phyloP scores from a whole-genome alignment of 164 flowering plant genomes.

The Tetracentron sinense region DNA sequence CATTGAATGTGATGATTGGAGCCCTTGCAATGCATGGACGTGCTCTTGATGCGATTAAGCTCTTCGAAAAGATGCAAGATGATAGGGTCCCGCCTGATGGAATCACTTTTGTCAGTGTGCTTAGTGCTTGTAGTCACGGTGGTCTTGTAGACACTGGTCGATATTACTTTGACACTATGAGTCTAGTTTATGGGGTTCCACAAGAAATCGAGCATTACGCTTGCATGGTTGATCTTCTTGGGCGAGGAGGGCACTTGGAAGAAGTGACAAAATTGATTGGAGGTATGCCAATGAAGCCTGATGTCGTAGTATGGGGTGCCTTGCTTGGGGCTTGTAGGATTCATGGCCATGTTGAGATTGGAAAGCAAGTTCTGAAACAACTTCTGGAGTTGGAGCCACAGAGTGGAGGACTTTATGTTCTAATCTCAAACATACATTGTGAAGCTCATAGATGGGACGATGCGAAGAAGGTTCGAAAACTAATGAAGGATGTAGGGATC shows the following conservation, averaged over 20 bases:
- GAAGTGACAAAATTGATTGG: constrained; percentile 41
- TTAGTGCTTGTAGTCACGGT: constrained; percentile 52
- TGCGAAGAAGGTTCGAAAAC: constrained; percentile 36
- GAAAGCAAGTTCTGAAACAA: constrained; percentile 36
- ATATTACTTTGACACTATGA: constrained; percentile 37
- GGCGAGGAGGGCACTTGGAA: constrained; percentile 38
- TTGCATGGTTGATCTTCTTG: constrained; percentile 55
- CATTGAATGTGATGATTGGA: constrained; percentile 52
- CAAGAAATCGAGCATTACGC: constrained; percentile 48
- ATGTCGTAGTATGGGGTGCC: constrained; percentile 51
- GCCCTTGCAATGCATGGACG: constrained; percentile 48
- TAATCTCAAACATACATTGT: constrained; percentile 43
- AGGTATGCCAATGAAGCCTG: constrained; percentile 48
- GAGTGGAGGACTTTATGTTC: constrained; percentile 42
- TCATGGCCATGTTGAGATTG: constrained; percentile 34
- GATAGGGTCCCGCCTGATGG: constrained; percentile 36
- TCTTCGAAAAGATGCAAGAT: constrained; percentile 40
- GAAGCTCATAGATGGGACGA: constrained; percentile 52
- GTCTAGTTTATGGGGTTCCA: constrained; percentile 20
- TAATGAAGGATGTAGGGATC: constrained; percentile 39
- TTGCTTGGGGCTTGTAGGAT: constrained; percentile 54
- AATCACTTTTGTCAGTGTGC: constrained; percentile 50
- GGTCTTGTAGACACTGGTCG: constrained; percentile 42
- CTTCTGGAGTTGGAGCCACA: constrained; percentile 35
- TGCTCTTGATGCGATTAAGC: constrained; percentile 32